Evolutionary conservation across 352 stramenopile species (phyloP).

Genomic region (Phytophthora pistaciae): DNA sequence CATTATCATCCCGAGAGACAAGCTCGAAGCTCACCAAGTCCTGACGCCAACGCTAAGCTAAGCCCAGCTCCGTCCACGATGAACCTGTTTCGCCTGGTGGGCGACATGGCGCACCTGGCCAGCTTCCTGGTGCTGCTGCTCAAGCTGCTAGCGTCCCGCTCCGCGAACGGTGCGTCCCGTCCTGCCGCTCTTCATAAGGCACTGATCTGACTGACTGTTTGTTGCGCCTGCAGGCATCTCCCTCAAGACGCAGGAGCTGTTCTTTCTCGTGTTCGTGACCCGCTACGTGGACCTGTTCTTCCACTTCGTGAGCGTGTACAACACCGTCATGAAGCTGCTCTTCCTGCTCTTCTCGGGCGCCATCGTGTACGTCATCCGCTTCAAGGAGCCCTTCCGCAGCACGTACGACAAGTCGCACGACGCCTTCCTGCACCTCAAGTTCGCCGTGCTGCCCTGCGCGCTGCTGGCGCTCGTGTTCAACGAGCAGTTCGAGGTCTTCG

Average conservation of each 20-base stretch:
- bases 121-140: constrained; percentile 99
- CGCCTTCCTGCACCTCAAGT: constrained; percentile 99
- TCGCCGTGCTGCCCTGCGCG: constrained; percentile 96
- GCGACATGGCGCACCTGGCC: constrained; percentile 99
- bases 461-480: constrained; percentile 97
- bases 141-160: constrained; percentile 93
- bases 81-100: constrained; percentile 98
- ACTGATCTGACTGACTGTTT: background rate
- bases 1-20: background rate
- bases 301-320: constrained; percentile 97
- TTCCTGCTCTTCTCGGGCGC: constrained; percentile 97
- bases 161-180: constrained; percentile 63
- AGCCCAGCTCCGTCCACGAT: constrained; percentile 49
- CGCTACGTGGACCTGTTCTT: constrained; percentile 99
- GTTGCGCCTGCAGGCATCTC: constrained; percentile 90
- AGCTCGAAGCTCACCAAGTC: constrained; percentile 9
- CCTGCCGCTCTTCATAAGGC: too few species aligned
- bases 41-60: background rate
- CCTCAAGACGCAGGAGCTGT: constrained; percentile 99
- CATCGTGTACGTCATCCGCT: constrained; percentile 99
- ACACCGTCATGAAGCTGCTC: constrained; percentile 99
- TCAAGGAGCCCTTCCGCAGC: constrained; percentile 96
- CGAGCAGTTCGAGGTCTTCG: constrained; percentile 91
- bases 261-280: constrained; percentile 98
- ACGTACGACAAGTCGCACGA: constrained; percentile 99